Percentiles rank a stretch among this genome's conserved stretches.
These are phyloP conservation scores for Phaeotremella skinneri DNA, from an alignment of 768 basidiomycete species.

Conservation along the genomic window DNA sequence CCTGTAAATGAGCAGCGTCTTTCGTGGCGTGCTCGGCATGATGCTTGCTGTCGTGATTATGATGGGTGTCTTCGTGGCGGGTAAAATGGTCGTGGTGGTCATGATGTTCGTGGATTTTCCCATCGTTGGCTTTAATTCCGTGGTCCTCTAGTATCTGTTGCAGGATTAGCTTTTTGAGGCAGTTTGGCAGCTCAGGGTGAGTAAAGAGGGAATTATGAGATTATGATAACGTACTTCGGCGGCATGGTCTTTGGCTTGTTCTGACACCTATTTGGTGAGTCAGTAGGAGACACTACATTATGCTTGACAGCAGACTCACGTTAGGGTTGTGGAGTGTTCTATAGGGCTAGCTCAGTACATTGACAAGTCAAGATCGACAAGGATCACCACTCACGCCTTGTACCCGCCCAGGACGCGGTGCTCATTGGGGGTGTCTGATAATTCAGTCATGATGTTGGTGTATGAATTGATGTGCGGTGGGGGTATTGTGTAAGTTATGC, in stretches of 20 bases:
- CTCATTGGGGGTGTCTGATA: slow-evolving; percentile 2
- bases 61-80: neutral
- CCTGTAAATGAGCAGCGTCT: neutral
- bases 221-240: slow-evolving; percentile 1
- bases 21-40: neutral
- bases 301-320: slow-evolving; percentile 4
- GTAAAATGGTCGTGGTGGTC: neutral
- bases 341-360: neutral
- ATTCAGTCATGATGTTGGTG: neutral
- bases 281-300: neutral
- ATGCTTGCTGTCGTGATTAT: slow-evolving; percentile 1
- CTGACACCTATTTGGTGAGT: slow-evolving; percentile 1
- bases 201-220: too few species aligned
- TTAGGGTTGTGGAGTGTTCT: slow-evolving; percentile 32
- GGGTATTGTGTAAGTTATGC: too few species aligned
- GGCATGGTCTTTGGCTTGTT: slow-evolving; percentile 20
- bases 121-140: neutral
- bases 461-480: too few species aligned
- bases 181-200: too few species aligned
- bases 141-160: neutral
- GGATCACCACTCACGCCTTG: neutral
- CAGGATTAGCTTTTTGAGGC: neutral
- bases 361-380: neutral
- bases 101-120: neutral
- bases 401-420: neutral